phyloP scores from a whole-genome alignment of 192 early-diverging fungal species.

The Rhizophagus sp. region DNA sequence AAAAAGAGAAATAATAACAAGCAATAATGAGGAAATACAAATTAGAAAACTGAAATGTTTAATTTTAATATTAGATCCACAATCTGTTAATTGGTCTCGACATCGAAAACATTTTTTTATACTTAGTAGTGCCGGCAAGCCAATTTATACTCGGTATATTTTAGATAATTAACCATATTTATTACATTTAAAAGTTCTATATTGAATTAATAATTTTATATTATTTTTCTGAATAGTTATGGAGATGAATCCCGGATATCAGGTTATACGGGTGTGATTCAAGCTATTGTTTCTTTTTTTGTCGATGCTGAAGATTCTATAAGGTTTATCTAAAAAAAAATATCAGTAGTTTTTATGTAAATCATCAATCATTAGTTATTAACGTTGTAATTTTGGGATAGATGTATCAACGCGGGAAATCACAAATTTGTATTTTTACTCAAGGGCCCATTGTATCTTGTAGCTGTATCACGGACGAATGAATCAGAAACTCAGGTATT shows the following conservation, averaged over 20 bases:
- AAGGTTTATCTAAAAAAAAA: constrained; percentile 37
- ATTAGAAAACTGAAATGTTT: neutral
- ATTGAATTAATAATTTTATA: constrained; percentile 12
- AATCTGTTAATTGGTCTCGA: constrained; percentile 47
- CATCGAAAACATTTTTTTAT: constrained; percentile 90
- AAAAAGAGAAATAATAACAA: neutral
- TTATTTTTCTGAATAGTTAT: constrained; percentile 49
- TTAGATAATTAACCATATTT: neutral
- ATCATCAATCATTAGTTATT: neutral
- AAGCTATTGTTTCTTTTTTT: constrained; percentile 88
- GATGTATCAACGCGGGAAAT: constrained; percentile 66
- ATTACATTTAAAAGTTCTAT: neutral
- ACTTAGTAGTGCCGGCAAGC: constrained; percentile 91
- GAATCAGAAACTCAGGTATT: constrained; percentile 73
- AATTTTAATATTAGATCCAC: constrained; percentile 16
- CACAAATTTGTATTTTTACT: constrained; percentile 84
- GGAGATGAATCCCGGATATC: constrained; percentile 90
- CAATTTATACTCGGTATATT: constrained; percentile 79
- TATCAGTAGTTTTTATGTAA: constrained; percentile 9
- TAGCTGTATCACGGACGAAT: constrained; percentile 76
- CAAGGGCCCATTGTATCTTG: constrained; percentile 80
- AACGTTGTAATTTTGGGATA: constrained; percentile 13
- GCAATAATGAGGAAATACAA: neutral
- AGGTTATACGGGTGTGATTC: constrained; percentile 85
- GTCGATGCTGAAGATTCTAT: constrained; percentile 78